Evolutionary conservation across 176 grass and related monocot species (phyloP).

Genomic region (Guadua angustifolia): DNA sequence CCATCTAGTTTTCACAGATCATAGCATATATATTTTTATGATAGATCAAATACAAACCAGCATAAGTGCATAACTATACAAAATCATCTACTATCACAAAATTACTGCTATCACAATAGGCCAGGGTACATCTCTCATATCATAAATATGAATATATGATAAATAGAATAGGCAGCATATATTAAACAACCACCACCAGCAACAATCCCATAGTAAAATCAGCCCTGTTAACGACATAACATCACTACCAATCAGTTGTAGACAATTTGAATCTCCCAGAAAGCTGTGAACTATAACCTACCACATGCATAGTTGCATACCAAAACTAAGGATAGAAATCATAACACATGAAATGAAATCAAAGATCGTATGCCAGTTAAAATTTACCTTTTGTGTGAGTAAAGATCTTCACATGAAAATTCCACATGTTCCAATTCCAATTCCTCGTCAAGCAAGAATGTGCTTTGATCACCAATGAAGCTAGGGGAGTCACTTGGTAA

Average conservation of each 20-base stretch:
- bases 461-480: constrained; percentile 67
- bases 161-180: not conserved
- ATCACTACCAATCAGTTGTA: not conserved
- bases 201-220: not conserved
- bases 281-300: not conserved
- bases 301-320: not conserved
- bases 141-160: constrained; percentile 22
- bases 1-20: not conserved
- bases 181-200: constrained; percentile 8
- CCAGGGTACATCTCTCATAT: constrained; percentile 3
- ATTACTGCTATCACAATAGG: not conserved
- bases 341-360: not conserved
- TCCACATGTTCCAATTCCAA: constrained; percentile 64
- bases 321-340: not conserved
- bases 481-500: constrained; percentile 43
- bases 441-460: constrained; percentile 90
- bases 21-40: constrained; percentile 23
- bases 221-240: not conserved
- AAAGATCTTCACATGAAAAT: constrained; percentile 43
- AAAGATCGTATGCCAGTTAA: constrained; percentile 2
- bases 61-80: not conserved
- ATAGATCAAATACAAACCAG: constrained; percentile 21
- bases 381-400: constrained; percentile 70
- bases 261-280: not conserved
- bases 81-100: constrained; percentile 18